These are phyloP conservation scores for Symbiotaphrina buchneri DNA, from an alignment of 495 filamentous ascomycete species.

Conservation along the genomic window DNA sequence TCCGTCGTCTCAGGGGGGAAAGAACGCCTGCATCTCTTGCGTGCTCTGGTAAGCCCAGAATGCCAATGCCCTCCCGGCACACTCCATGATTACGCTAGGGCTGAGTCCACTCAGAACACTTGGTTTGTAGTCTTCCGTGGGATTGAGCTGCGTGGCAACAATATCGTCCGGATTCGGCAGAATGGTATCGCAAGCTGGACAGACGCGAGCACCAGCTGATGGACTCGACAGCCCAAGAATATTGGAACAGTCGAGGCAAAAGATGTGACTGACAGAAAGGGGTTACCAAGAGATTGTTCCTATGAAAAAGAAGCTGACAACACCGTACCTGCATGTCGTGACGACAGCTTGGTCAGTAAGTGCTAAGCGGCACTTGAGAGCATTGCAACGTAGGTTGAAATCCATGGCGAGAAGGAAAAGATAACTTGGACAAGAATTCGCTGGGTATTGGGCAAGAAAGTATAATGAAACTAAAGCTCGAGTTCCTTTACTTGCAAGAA, in stretches of 20 bases:
- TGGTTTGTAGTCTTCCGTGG: slow-evolving; percentile 85
- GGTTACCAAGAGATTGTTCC: too few species aligned
- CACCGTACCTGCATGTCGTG: slow-evolving; percentile 63
- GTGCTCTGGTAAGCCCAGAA: slow-evolving; percentile 88
- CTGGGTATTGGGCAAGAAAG: too few species aligned
- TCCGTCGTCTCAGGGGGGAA: neutral
- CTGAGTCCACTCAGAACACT: slow-evolving; percentile 69
- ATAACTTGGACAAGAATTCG: too few species aligned
- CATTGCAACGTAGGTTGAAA: slow-evolving; percentile 56
- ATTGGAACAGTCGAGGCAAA: slow-evolving; percentile 60
- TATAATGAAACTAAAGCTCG: neutral
- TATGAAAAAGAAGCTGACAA: too few species aligned
- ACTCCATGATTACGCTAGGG: slow-evolving; percentile 76
- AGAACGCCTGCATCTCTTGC: slow-evolving; percentile 61
- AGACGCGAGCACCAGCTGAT: slow-evolving; percentile 30
- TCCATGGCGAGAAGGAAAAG: too few species aligned
- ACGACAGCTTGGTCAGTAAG: slow-evolving; percentile 62
- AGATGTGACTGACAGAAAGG: slow-evolving; percentile 48
- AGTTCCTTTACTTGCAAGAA: neutral
- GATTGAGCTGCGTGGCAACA: slow-evolving; percentile 52
- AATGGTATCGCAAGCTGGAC: slow-evolving; percentile 60
- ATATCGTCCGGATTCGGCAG: slow-evolving; percentile 60
- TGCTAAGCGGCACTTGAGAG: slow-evolving; percentile 51
- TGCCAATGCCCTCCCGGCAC: slow-evolving; percentile 55
- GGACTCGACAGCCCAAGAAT: slow-evolving; percentile 38